Base-by-base conservation (phyloP, 345 rosid species). In the Trapa incisa region DNA sequence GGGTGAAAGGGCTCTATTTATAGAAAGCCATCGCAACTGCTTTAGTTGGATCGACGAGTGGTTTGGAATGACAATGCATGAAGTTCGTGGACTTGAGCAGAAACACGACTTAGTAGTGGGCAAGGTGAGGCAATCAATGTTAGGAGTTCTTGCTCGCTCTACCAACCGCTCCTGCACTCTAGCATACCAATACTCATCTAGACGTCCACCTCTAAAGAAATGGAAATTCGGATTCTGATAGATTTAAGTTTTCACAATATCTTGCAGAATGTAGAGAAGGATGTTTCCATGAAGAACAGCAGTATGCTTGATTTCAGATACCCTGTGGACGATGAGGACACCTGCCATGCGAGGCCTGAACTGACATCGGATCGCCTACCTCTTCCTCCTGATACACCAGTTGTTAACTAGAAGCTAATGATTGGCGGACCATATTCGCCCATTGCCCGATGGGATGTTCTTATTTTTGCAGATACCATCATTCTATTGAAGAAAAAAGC, bases 1-100 rank as follows among this genome's bases (percentile, higher is more conserved):
- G 92, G 92, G 84, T n/a, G 89, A 85, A 76, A 82, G 78, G 66
- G 80, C 87, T 35, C 87, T 85, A 58, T 87, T 87, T 62, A 14
- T 80, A 5, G 89, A 83, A 70, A 77, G 86, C 65, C 83, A 86
- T 69, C 79, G 79, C 67, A 82, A 87, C 74, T 81, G 87, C 72
- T 87, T 85, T 68, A 67, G 81, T 58, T 87, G 93, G 93, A 83
- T 85, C 2, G 93, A 87, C 32, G 88, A 87, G 43, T 87, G 93
- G 93, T 83, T 70, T 47, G 89, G 83, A 67, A 76, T 83, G 85
- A 79, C 86, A 13, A n/a, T 79, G 67, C 80, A 75, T 37, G 81
- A 80, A 67, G 61, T 87, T 61, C 80, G 75, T 17, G 76, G 83
- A 71, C 77, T 85, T 35, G 92, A 87, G 54, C 67, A 47, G 53